A percentile compares a stretch with the other conserved stretches of the same genome.
Conservation (phyloP, 2,329 filamentous ascomycete genomes). For the Microdochium trichocladiopsis region DNA sequence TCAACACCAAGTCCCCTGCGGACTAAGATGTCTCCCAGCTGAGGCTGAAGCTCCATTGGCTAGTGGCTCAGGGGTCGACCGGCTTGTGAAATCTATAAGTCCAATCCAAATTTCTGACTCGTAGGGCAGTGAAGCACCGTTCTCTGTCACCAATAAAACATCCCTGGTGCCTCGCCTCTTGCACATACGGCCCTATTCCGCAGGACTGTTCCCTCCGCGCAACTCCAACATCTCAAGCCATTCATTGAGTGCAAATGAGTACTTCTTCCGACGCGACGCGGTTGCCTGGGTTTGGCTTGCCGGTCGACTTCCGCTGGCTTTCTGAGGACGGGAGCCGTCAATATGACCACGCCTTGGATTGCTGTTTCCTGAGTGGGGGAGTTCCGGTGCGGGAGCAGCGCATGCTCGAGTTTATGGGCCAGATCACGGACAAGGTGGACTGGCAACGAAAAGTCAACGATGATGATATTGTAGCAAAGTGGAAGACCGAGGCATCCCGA, state of each 20-base stretch:
- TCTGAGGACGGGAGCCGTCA: conserved; percentile 1
- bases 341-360: conserved; percentile 4
- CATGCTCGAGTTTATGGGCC: conserved; percentile 16
- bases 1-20: not conserved
- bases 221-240: no score
- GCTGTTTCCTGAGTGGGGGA: not conserved
- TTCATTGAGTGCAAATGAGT: no score
- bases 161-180: no score
- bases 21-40: not conserved
- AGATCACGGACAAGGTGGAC: conserved; percentile 16
- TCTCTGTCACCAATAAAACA: no score
- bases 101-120: no score
- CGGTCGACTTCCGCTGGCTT: conserved; percentile 2
- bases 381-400: conserved; percentile 1
- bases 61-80: no score
- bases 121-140: no score
- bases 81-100: no score
- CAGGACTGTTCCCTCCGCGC: no score
- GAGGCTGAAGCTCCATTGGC: not conserved
- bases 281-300: conserved; percentile 5
- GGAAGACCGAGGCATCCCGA: conserved; percentile 10
- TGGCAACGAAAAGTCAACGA: conserved; percentile 16
- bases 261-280: not conserved
- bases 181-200: no score
- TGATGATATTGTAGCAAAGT: conserved; percentile 11